Evolutionary conservation across 345 rosid genomes (phyloP).

Genomic region (Cardamine chenopodiifolia): DNA sequence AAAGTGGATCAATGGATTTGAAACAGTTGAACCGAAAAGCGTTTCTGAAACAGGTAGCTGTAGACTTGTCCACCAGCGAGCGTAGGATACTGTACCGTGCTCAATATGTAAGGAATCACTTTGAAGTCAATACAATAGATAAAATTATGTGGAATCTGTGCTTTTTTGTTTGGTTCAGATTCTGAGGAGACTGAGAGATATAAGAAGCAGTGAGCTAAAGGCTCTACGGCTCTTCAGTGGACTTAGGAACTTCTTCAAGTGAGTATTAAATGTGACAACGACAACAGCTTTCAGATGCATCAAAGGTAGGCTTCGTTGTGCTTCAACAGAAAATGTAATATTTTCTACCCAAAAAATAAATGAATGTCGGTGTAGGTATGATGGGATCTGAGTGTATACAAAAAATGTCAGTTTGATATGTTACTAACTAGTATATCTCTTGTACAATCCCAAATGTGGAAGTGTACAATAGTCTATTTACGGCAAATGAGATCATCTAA

Average conservation of each 20-base stretch:
- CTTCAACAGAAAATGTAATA: conserved; percentile 19
- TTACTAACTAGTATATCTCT: background rate
- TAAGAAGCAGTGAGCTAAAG: conserved; percentile 84
- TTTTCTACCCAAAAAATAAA: background rate
- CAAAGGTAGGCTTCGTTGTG: conserved; percentile 17
- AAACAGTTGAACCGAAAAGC: conserved; percentile 82
- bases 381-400: conserved; percentile 20
- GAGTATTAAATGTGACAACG: conserved; percentile 32
- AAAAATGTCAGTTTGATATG: conserved; percentile 5
- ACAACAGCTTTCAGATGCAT: conserved; percentile 18
- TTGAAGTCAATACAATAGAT: background rate
- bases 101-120: conserved; percentile 67
- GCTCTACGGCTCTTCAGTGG: conserved; percentile 73
- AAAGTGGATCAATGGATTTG: conserved; percentile 92
- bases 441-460: conserved; percentile 3
- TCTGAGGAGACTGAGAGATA: conserved; percentile 78
- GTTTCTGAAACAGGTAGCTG: conserved; percentile 93
- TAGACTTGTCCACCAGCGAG: conserved; percentile 86
- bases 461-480: conserved; percentile 3
- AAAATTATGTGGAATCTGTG: background rate
- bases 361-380: conserved; percentile 21
- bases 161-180: conserved; percentile 54
- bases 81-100: conserved; percentile 85
- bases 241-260: conserved; percentile 68
- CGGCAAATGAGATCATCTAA: background rate